These are phyloP conservation scores for Hyparrhenia diplandra DNA, from an alignment of 176 grass and related monocot genomes.

Conservation along the genomic window DNA sequence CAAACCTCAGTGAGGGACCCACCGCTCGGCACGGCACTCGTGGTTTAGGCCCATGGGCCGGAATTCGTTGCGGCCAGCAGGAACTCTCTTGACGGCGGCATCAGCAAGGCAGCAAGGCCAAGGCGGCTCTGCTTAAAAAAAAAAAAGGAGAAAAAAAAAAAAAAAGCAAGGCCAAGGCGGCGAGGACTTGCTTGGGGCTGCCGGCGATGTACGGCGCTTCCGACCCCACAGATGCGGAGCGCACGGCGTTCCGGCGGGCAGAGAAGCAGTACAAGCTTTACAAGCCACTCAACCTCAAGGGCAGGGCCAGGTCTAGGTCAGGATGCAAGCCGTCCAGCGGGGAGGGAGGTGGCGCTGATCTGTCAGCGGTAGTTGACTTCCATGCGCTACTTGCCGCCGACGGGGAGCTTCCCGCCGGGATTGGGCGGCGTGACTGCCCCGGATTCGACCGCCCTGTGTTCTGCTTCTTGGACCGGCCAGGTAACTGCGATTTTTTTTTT, in stretches of 20 bases:
- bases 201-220: slow-evolving; percentile 53
- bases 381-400: slow-evolving; percentile 23
- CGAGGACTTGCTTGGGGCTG: background rate
- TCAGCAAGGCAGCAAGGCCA: too few relatives aligned
- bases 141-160: too few relatives aligned
- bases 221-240: slow-evolving; percentile 38
- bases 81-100: too few relatives aligned
- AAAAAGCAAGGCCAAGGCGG: too few relatives aligned
- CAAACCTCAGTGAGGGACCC: too few relatives aligned
- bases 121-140: too few relatives aligned
- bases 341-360: background rate
- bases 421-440: slow-evolving; percentile 33
- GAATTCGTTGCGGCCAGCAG: too few relatives aligned
- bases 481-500: background rate
- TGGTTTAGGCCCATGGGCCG: too few relatives aligned
- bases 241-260: slow-evolving; percentile 65
- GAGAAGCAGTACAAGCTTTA: slow-evolving; percentile 95
- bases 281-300: slow-evolving; percentile 48
- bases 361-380: slow-evolving; percentile 62
- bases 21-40: too few relatives aligned
- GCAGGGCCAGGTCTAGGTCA: slow-evolving; percentile 36
- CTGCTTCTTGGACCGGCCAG: slow-evolving; percentile 52
- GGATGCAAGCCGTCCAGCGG: background rate
- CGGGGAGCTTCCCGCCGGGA: slow-evolving; percentile 23
- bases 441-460: slow-evolving; percentile 64